Evolutionary conservation across 305 asterid genomes (phyloP), one percentile per base, ranked within the genome.

Genomic region (Rubia peregrina): DNA sequence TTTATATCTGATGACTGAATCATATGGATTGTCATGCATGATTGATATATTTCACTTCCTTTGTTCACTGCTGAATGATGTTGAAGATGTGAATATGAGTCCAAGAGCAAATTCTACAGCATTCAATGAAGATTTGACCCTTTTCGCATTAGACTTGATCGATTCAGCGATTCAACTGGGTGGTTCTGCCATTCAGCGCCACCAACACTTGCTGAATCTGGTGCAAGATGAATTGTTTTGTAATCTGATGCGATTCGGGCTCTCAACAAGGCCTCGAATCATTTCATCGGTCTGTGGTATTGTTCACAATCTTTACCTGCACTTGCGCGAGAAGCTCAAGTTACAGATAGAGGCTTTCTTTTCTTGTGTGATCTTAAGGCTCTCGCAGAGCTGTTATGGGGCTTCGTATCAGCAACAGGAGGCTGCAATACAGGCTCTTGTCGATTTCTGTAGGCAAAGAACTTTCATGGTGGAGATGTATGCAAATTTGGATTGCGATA

Each of bases 301-400:
- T 72, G 91, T 89, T 78, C 94, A 90, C 69, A 94, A 90, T 74
- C 83, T 94, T 65, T 88, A 94, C 74, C 95, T 86, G 82, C 93
- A 88, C 80, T 80, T 94, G 87, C 90, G 92, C 44, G 79, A 81
- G 17, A 90, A 94, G 76, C 89, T 91, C 71, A 94, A 91, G 85
- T 90, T 94, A 77, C 97, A 94, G 85, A 90, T 91, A 49, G 99
- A 91, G 87, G 96, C 99, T 80, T 94, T 91, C 88, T 87, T 94
- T 80, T 83, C 98, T 60, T 94, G 99, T 81, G 97, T 94, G 80
- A 82, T 94, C 70, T 71, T 94, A 84, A 88, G 99, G 80, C 96
- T 94, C 72, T 85, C 96, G 51, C 96, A 91, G 78, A 86, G 95
- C 73, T 87, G 96, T 44, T 92, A 49, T 78, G 99, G 98, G 69